phyloP scores from a whole-genome alignment of 176 grass and related monocot genomes.

The Panicum miliaceum region DNA sequence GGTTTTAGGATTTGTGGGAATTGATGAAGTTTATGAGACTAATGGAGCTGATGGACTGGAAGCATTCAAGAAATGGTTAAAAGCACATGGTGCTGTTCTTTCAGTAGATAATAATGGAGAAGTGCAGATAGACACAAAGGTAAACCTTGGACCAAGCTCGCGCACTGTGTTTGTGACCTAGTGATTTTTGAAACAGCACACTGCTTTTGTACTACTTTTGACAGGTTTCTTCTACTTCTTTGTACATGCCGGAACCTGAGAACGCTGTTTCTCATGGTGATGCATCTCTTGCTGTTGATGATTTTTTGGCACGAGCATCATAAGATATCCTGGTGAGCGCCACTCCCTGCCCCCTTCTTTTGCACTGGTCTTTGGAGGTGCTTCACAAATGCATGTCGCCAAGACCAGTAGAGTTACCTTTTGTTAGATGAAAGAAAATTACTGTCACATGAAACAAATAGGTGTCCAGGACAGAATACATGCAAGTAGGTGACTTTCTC shows the following conservation, averaged over 20 bases:
- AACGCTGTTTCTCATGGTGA: constrained; percentile 95
- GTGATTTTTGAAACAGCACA: constrained; percentile 29
- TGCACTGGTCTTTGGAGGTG: constrained; percentile 25
- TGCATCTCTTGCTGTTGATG: constrained; percentile 75
- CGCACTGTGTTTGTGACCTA: neutral
- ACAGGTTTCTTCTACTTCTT: constrained; percentile 68
- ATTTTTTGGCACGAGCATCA: constrained; percentile 74
- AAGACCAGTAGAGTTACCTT: constrained; percentile 28
- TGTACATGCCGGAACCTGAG: constrained; percentile 86
- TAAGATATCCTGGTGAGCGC: constrained; percentile 37
- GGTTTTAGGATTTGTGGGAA: constrained; percentile 72
- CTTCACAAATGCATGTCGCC: constrained; percentile 1
- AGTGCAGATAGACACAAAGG: constrained; percentile 80
- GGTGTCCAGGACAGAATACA: constrained; percentile 23
- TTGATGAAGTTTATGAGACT: constrained; percentile 43
- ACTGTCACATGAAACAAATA: constrained; percentile 7
- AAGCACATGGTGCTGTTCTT: constrained; percentile 79
- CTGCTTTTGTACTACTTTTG: neutral
- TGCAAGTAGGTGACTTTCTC: neutral
- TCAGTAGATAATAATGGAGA: constrained; percentile 61
- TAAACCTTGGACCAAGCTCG: constrained; percentile 40
- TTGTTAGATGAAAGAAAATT: constrained; percentile 16
- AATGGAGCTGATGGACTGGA: constrained; percentile 52
- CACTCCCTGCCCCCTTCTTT: neutral
- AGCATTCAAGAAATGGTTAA: constrained; percentile 95